A percentile compares a stretch with the other conserved stretches of the same genome.
Evolutionary conservation across 1,139 yeast genomes (phyloP).

Genomic region (Magnusiomyces magnusii): DNA sequence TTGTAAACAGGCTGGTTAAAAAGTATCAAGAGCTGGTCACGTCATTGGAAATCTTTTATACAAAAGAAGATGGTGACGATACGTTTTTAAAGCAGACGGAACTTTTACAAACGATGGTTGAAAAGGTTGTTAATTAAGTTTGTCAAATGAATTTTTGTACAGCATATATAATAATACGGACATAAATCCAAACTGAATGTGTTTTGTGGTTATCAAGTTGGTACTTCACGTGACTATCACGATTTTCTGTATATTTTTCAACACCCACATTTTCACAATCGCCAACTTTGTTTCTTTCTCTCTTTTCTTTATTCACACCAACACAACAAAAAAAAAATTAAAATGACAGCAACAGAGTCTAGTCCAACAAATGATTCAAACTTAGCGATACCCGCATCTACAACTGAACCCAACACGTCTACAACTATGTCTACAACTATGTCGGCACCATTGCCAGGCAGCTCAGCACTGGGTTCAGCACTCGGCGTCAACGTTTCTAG

Average conservation of each 20-base stretch:
- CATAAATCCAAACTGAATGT: too few species aligned
- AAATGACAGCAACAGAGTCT: not conserved
- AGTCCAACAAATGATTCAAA: not conserved
- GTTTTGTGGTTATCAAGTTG: not conserved
- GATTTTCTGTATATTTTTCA: not conserved
- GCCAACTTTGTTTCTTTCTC: not conserved
- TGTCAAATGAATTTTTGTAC: too few species aligned
- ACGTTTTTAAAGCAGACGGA: not conserved
- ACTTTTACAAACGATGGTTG: not conserved
- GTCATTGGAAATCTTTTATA: too few species aligned
- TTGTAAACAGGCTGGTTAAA: not conserved
- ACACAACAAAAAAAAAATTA: not conserved
- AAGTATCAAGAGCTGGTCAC: not conserved
- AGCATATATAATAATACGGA: too few species aligned
- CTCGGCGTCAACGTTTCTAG: slow-evolving; percentile 11
- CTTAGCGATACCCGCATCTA: not conserved
- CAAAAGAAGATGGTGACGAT: too few species aligned
- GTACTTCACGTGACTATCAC: not conserved
- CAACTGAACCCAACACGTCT: not conserved
- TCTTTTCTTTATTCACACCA: not conserved
- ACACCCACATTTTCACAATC: not conserved
- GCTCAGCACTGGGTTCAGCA: slow-evolving; percentile 8
- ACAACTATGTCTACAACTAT: not conserved
- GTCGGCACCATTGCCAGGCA: slow-evolving; percentile 8
- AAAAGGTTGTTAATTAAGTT: too few species aligned